Evolutionary conservation across 139 green algal genomes (phyloP), one percentile per base, ranked within the genome.

Genomic region (Zygnema circumcarinatum): DNA sequence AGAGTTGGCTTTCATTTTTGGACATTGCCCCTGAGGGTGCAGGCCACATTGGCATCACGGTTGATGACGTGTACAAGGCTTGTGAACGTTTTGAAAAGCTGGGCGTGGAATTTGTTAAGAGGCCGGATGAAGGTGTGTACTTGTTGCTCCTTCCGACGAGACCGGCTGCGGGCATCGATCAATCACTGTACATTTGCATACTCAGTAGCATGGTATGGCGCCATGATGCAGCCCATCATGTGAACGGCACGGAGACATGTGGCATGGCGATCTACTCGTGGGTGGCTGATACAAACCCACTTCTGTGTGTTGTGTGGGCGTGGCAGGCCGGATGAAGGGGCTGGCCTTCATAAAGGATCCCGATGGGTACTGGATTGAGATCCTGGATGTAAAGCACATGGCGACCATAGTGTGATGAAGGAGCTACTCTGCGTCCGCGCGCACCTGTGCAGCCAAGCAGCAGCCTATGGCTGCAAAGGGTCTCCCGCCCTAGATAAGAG

Each of bases 61-160:
- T 98, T 36, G 94, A 96, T 0, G 92, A 96, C 84, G 95, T 98
- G 69, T 88, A 94, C 40, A 94, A 85, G 0, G 96, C 96, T 0
- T 98, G 96, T 91, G 89, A 95, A 38, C 92, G 96, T 36, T 96
- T 96, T 89, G 92, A 96, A 88, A 93, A 94, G 87, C 86, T 97
- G 36, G 95, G 95, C 2, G 95, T 98, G 0, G 80, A 95, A 78
- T 98, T 98, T 93, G 92, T 96, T 39, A 98, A 98, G 93, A 91
- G 84, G 82, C 96, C 96, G 0, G 75, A 98, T 67, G 96, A 94
- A 53, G 96, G 96, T 39, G 96, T 41, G 35, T 22, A 29, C n/a
- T n/a, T n/a, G n/a, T 79, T 21, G n/a, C n/a, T n/a, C n/a, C n/a
- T n/a, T n/a, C n/a, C n/a, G n/a, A 29, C 56, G 29, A 72, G 56